Evolutionary conservation across 257 asterid genomes (phyloP).

Genomic region (Schizonepeta tenuifolia): DNA sequence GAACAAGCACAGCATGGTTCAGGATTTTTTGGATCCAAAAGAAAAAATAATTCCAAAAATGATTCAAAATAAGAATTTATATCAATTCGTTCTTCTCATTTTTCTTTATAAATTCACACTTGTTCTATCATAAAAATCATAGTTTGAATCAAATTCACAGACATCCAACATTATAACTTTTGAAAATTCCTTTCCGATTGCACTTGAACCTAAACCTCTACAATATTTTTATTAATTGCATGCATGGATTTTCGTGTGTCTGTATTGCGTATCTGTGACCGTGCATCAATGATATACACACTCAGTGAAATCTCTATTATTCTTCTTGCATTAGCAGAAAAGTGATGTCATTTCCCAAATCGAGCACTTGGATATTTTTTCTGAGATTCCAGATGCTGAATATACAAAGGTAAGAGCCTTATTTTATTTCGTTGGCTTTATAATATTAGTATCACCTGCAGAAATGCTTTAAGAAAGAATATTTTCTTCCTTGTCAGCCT

Average conservation of each 20-base stretch:
- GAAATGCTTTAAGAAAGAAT: conserved; percentile 19
- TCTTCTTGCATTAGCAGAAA: conserved; percentile 47
- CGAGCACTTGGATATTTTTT: conserved; percentile 43
- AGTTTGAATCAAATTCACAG: neutral
- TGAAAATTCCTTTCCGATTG: neutral
- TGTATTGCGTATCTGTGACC: neutral
- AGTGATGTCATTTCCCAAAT: conserved; percentile 42
- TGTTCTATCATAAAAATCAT: neutral
- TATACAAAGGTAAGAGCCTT: conserved; percentile 47
- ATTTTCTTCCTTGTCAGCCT: conserved; percentile 8
- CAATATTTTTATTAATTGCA: neutral
- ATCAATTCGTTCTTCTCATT: neutral
- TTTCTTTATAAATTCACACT: conserved; percentile 1
- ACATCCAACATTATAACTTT: neutral
- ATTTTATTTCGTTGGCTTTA: conserved; percentile 9
- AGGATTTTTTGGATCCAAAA: neutral
- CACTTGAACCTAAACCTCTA: conserved; percentile 18
- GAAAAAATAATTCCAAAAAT: too few relatives aligned
- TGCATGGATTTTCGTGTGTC: neutral
- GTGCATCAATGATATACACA: neutral
- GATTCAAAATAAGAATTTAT: neutral
- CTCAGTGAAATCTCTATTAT: conserved; percentile 14
- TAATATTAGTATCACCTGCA: conserved; percentile 7
- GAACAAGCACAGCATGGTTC: neutral
- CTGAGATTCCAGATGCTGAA: conserved; percentile 53